These are phyloP conservation scores for Colletotrichum spaethianum DNA, from an alignment of 2,329 filamentous ascomycete genomes.

Conservation along the genomic window DNA sequence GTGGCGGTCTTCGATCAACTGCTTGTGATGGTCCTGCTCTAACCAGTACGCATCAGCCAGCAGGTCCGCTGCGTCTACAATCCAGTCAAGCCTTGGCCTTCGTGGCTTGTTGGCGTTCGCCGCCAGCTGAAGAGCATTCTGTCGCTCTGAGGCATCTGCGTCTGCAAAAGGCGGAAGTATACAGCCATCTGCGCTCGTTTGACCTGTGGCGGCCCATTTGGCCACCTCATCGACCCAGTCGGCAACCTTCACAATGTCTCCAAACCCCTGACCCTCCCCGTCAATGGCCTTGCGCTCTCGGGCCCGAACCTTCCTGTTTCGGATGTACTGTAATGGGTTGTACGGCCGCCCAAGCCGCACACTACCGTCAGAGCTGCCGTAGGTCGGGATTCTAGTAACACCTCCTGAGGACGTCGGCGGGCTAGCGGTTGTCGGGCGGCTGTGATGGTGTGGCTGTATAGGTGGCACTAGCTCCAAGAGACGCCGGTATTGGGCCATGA, in stretches of 20 bases:
- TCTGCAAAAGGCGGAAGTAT: conserved; percentile 62
- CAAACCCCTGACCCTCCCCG: conserved; percentile 82
- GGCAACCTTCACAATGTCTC: conserved; percentile 78
- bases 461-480: conserved; percentile 85
- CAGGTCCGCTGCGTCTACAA: conserved; percentile 85
- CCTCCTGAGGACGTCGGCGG: conserved; percentile 58
- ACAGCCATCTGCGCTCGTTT: conserved; percentile 50
- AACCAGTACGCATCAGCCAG: conserved; percentile 93
- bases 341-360: conserved; percentile 77
- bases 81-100: conserved; percentile 87
- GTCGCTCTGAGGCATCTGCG: conserved; percentile 57
- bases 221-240: conserved; percentile 83
- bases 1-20: conserved; percentile 83
- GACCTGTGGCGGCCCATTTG: conserved; percentile 57
- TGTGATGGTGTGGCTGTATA: conserved; percentile 64
- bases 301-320: conserved; percentile 88
- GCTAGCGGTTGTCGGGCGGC: conserved; percentile 57
- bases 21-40: conserved; percentile 85
- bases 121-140: conserved; percentile 57
- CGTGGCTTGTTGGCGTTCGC: conserved; percentile 71
- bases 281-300: conserved; percentile 83
- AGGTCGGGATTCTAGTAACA: conserved; percentile 44
- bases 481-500: conserved; percentile 86
- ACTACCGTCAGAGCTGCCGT: conserved; percentile 52
- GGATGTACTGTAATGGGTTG: conserved; percentile 92